A percentile compares a stretch with the other conserved stretches of the same genome.
These are phyloP conservation scores for Penicillium vulpinum DNA, from an alignment of 2,329 filamentous ascomycete species.

Conservation along the genomic window DNA sequence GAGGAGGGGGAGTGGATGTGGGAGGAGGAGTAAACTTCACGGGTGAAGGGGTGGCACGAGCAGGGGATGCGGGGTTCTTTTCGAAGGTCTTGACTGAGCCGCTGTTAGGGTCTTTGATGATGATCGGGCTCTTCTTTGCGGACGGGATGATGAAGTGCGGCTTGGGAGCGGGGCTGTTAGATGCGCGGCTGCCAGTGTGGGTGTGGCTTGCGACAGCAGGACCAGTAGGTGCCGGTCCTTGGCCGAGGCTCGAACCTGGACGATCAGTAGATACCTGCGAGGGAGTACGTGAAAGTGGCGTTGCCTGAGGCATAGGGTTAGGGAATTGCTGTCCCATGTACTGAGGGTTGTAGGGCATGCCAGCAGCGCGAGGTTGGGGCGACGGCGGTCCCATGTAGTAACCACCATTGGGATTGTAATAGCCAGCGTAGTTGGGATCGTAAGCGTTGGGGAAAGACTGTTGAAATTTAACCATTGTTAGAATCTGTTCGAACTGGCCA, in stretches of 20 bases:
- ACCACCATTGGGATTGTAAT: slow-evolving; percentile 38
- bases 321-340: slow-evolving; percentile 28
- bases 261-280: slow-evolving; percentile 75
- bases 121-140: slow-evolving; percentile 70
- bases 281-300: slow-evolving; percentile 76
- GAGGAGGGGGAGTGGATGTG: slow-evolving; percentile 78
- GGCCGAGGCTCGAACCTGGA: slow-evolving; percentile 60
- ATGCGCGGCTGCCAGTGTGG: slow-evolving; percentile 56
- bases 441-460: slow-evolving; percentile 63
- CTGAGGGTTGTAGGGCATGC: slow-evolving; percentile 53
- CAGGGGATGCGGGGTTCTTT: slow-evolving; percentile 64
- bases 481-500: slow-evolving; percentile 70
- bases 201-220: slow-evolving; percentile 52
- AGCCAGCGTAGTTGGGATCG: slow-evolving; percentile 48
- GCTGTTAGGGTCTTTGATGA: slow-evolving; percentile 80
- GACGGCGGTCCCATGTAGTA: slow-evolving; percentile 49
- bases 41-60: slow-evolving; percentile 57
- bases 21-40: slow-evolving; percentile 67
- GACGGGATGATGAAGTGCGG: slow-evolving; percentile 64
- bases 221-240: slow-evolving; percentile 53
- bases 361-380: slow-evolving; percentile 50
- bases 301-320: slow-evolving; percentile 55
- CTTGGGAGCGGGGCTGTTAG: slow-evolving; percentile 60
- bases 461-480: slow-evolving; percentile 60
- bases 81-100: slow-evolving; percentile 71